A percentile compares a stretch with the other conserved stretches of the same genome.
These are phyloP conservation scores for Westerdykella sp. DNA, from an alignment of 2,329 filamentous ascomycete species.

Conservation along the genomic window DNA sequence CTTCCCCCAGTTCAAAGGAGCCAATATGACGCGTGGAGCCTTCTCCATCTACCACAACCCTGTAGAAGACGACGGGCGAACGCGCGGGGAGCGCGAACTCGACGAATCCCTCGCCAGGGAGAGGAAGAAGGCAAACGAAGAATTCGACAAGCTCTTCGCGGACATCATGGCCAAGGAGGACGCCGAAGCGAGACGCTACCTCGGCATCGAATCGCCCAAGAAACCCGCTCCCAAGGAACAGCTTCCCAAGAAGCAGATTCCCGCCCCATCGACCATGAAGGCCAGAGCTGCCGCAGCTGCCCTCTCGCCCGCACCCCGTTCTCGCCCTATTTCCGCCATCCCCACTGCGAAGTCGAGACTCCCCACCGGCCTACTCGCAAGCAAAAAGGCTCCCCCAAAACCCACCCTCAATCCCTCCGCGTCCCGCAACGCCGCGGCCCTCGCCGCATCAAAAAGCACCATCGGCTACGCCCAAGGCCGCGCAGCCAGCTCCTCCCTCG, in stretches of 20 bases:
- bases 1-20: conserved; percentile 48
- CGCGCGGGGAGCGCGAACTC: conserved; percentile 54
- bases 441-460: conserved; percentile 68
- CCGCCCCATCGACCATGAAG: conserved; percentile 46
- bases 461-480: conserved; percentile 80
- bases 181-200: conserved; percentile 41
- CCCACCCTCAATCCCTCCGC: conserved; percentile 42
- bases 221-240: conserved; percentile 20
- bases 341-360: conserved; percentile 39
- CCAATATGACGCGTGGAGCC: conserved; percentile 49
- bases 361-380: conserved; percentile 28
- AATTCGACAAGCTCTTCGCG: conserved; percentile 61
- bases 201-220: conserved; percentile 22
- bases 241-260: conserved; percentile 13
- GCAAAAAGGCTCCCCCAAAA: conserved; percentile 38
- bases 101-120: conserved; percentile 41
- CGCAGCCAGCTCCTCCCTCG: conserved; percentile 36
- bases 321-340: conserved; percentile 35
- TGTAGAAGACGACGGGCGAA: conserved; percentile 63
- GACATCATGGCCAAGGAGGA: conserved; percentile 49
- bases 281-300: conserved; percentile 47
- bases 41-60: conserved; percentile 47
- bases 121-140: conserved; percentile 55
- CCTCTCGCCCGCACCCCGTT: conserved; percentile 24
- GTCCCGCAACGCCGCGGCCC: conserved; percentile 55